Percentiles rank a stretch among this genome's conserved stretches.
Conservation (phyloP, 441 rosid genomes). For the Erodium chrysanthum region DNA sequence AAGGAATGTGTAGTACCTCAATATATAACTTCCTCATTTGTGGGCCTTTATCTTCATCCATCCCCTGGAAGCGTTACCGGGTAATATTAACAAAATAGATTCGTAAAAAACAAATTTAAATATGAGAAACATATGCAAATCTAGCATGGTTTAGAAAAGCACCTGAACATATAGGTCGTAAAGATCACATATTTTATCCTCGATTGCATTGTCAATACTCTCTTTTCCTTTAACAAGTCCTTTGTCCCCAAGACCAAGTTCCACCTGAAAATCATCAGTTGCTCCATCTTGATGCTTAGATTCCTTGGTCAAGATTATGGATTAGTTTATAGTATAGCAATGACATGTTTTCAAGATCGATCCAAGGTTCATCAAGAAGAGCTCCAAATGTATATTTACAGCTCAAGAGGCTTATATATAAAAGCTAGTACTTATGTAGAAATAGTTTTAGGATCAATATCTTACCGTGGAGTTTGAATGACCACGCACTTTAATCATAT, state of each 20-base stretch:
- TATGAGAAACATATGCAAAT: conserved; percentile 4
- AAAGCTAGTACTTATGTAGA: no score
- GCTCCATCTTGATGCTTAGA: conserved; percentile 18
- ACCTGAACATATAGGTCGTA: conserved; percentile 36
- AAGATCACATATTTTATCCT: conserved; percentile 38
- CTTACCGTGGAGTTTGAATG: conserved; percentile 14
- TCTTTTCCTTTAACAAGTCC: conserved; percentile 16
- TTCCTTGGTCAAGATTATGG: conserved; percentile 15
- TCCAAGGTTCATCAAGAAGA: background rate
- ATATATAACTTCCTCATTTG: conserved; percentile 30
- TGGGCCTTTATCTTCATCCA: conserved; percentile 32
- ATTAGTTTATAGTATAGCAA: conserved; percentile 13
- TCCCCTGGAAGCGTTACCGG: conserved; percentile 23
- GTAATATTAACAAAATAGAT: background rate
- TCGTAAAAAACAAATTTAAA: background rate
- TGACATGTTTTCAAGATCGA: conserved; percentile 8
- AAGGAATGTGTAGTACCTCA: conserved; percentile 21
- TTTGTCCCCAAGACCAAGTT: conserved; percentile 18
- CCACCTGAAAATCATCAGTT: conserved; percentile 19
- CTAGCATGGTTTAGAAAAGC: conserved; percentile 3
- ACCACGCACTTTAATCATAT: conserved; percentile 31
- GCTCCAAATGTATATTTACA: background rate
- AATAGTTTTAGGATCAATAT: conserved; percentile 8
- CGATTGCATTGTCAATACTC: conserved; percentile 24
- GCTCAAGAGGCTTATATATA: no score